phyloP scores from a whole-genome alignment of 2,329 filamentous ascomycete genomes.

The Trichoderma koningii region DNA sequence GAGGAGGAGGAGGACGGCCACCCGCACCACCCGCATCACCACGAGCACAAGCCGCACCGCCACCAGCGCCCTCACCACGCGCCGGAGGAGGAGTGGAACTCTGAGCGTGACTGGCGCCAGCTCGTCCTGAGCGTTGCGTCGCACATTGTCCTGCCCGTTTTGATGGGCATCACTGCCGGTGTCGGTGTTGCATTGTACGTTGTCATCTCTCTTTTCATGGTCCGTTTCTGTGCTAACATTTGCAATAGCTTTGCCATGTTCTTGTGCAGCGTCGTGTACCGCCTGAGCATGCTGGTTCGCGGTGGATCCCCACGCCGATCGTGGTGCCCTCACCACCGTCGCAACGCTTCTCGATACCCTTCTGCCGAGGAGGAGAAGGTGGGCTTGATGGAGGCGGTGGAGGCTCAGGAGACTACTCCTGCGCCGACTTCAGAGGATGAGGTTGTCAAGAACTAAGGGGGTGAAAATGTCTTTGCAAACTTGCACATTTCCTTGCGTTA shows the following conservation, averaged over 20 bases:
- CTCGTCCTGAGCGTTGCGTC: conserved; percentile 59
- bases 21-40: conserved; percentile 23
- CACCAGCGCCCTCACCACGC: conserved; percentile 26
- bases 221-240: conserved; percentile 34
- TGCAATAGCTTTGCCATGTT: conserved; percentile 61
- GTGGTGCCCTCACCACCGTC: conserved; percentile 27
- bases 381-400: conserved; percentile 48
- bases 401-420: conserved; percentile 36
- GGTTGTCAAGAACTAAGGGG: conserved; percentile 28
- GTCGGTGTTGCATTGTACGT: conserved; percentile 65
- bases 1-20: not conserved
- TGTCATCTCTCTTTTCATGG: not conserved
- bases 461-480: not conserved
- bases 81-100: conserved; percentile 20
- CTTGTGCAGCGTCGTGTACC: conserved; percentile 62
- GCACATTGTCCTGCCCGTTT: conserved; percentile 66
- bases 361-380: conserved; percentile 51
- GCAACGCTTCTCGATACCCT: not conserved
- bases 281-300: conserved; percentile 56
- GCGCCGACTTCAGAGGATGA: conserved; percentile 34
- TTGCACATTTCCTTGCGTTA: conserved; percentile 20
- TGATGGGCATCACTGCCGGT: conserved; percentile 69
- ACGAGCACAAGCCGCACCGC: conserved; percentile 33
- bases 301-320: conserved; percentile 27
- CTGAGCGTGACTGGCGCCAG: conserved; percentile 34